These are phyloP conservation scores for Dactylellina leptospora DNA, from an alignment of 2,329 filamentous ascomycete species.

Conservation along the genomic window DNA sequence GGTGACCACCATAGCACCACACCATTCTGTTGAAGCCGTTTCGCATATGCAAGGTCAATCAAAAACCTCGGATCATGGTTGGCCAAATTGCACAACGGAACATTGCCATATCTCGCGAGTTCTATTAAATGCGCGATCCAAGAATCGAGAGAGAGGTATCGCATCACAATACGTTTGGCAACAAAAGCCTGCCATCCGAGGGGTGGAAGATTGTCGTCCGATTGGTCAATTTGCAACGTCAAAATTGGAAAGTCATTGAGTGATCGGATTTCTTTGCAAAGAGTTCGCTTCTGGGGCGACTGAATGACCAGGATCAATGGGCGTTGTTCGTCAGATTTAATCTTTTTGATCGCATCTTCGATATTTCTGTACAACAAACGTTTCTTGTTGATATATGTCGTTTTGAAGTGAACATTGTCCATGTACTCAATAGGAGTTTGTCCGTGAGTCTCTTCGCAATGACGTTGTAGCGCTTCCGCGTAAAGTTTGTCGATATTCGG, in stretches of 20 bases:
- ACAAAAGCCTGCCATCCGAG: conserved; percentile 93
- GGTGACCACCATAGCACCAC: conserved; percentile 98
- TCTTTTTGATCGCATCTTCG: conserved; percentile 85
- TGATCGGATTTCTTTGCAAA: conserved; percentile 84
- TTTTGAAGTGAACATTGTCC: conserved; percentile 83
- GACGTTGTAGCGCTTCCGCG: conserved; percentile 73
- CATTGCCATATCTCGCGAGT: conserved; percentile 88
- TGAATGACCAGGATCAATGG: conserved; percentile 88
- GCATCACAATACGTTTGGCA: conserved; percentile 82
- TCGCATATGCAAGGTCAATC: conserved; percentile 94
- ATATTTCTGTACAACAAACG: conserved; percentile 89
- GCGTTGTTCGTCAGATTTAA: conserved; percentile 81
- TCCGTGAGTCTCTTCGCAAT: conserved; percentile 72
- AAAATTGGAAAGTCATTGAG: conserved; percentile 85
- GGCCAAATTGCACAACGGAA: conserved; percentile 94
- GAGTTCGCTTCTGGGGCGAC: conserved; percentile 80
- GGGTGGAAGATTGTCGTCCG: conserved; percentile 86
- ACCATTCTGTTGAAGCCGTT: conserved; percentile 86
- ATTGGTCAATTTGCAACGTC: conserved; percentile 79
- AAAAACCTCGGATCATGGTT: conserved; percentile 91
- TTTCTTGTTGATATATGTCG: conserved; percentile 84
- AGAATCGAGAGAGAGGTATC: conserved; percentile 89
- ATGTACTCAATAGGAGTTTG: conserved; percentile 82
- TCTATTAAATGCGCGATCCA: conserved; percentile 91
- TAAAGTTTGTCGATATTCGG: conserved; percentile 93